Evolutionary conservation across 148 eudicot genomes (phyloP).

Genomic region (Rhododendron henanense): DNA sequence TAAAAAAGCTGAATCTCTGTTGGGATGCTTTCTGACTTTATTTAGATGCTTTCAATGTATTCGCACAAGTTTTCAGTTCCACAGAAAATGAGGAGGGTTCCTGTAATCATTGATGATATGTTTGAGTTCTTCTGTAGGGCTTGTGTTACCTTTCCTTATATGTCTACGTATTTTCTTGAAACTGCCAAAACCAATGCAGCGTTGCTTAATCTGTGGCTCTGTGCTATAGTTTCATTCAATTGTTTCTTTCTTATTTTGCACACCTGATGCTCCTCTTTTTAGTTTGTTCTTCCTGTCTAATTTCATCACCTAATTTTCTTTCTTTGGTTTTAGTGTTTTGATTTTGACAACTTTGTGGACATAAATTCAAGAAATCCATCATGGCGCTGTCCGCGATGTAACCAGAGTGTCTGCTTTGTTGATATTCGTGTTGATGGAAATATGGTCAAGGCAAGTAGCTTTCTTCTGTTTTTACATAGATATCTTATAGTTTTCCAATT

Average conservation of each 20-base stretch:
- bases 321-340: slow-evolving; percentile 60
- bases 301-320: slow-evolving; percentile 13
- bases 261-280: background rate
- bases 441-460: slow-evolving; percentile 67
- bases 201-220: background rate
- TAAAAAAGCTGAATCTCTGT: background rate
- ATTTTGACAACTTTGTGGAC: slow-evolving; percentile 66
- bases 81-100: background rate
- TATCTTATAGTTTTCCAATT: background rate
- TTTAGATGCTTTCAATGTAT: background rate
- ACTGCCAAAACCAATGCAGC: background rate
- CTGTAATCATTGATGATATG: background rate
- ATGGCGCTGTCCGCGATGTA: slow-evolving; percentile 94
- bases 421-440: slow-evolving; percentile 79
- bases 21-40: background rate
- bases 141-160: background rate
- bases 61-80: background rate
- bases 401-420: slow-evolving; percentile 68
- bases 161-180: background rate
- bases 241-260: background rate
- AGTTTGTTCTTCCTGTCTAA: background rate
- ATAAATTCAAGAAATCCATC: slow-evolving; percentile 75
- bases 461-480: background rate
- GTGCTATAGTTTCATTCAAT: background rate
- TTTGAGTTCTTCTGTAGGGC: background rate